phyloP scores from a whole-genome alignment of 1,284 basidiomycete species.

The Puccinia triticina region DNA sequence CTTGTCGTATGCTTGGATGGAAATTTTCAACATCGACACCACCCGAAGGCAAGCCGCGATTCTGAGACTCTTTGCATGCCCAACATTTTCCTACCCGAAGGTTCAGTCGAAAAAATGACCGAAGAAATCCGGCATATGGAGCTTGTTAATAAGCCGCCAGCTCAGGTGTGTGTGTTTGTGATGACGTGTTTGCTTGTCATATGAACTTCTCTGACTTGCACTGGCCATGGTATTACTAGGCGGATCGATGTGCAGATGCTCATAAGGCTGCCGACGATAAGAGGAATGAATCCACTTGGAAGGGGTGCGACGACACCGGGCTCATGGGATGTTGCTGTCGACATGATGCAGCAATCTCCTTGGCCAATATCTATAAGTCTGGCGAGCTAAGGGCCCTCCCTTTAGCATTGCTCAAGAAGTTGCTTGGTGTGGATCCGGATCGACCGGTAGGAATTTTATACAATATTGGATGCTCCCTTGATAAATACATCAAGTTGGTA shows the following conservation, averaged over 20 bases:
- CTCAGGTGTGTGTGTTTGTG: background rate
- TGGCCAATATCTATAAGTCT: no score
- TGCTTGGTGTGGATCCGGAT: background rate
- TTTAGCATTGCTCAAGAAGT: background rate
- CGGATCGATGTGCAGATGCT: conserved; percentile 6
- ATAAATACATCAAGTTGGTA: conserved; percentile 17
- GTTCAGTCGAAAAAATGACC: background rate
- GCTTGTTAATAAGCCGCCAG: background rate
- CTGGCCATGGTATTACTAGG: background rate
- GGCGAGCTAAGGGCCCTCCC: no score
- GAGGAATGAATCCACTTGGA: conserved; percentile 15
- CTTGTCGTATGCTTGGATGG: conserved; percentile 14
- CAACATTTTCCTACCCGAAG: background rate
- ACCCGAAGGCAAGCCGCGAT: background rate
- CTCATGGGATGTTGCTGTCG: conserved; percentile 24
- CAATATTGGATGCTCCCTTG: no score
- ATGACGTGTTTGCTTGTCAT: no score
- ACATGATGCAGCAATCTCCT: no score
- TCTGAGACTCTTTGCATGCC: background rate
- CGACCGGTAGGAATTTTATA: background rate
- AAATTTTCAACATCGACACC: conserved; percentile 16
- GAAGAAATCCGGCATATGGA: background rate
- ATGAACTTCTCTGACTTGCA: background rate
- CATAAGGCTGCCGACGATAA: conserved; percentile 21
- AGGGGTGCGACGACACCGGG: conserved; percentile 11